A percentile compares a stretch with the other conserved stretches of the same genome.
phyloP scores from a whole-genome alignment of 140 eudicot species.

The Anethum foeniculum region DNA sequence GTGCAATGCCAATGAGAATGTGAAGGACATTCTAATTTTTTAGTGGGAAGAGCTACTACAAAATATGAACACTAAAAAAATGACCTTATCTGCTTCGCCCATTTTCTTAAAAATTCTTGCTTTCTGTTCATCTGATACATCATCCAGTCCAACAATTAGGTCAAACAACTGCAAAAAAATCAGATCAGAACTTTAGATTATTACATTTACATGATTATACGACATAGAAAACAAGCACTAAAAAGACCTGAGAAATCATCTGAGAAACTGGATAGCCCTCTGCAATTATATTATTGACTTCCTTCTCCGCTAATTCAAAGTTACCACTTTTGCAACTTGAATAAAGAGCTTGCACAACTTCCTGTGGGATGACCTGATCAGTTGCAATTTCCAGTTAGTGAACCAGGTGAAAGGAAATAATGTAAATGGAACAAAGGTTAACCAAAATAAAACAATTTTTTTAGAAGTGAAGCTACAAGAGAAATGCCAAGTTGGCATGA shows the following conservation, averaged over 20 bases:
- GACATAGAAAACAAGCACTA: slow-evolving; percentile 4
- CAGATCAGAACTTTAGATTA: neutral
- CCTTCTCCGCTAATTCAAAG: slow-evolving; percentile 75
- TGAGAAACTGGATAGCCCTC: slow-evolving; percentile 97
- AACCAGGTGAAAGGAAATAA: neutral
- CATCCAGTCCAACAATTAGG: slow-evolving; percentile 57
- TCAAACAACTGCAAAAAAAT: slow-evolving; percentile 62
- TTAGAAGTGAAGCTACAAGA: neutral
- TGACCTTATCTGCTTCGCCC: slow-evolving; percentile 89
- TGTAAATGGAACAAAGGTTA: neutral
- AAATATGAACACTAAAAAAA: neutral
- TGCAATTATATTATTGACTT: slow-evolving; percentile 69
- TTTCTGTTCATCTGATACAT: slow-evolving; percentile 82
- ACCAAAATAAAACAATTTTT: neutral
- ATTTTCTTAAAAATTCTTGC: slow-evolving; percentile 81
- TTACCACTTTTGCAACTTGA: slow-evolving; percentile 77
- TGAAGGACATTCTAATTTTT: neutral
- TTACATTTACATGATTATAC: neutral
- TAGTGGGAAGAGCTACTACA: neutral
- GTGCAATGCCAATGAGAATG: neutral
- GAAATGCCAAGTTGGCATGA: neutral
- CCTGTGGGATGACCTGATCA: slow-evolving; percentile 80
- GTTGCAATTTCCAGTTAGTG: neutral
- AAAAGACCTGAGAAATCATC: slow-evolving; percentile 77
- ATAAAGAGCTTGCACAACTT: slow-evolving; percentile 62